phyloP scores from a whole-genome alignment of 805 yeast species.

The Candida orba region DNA sequence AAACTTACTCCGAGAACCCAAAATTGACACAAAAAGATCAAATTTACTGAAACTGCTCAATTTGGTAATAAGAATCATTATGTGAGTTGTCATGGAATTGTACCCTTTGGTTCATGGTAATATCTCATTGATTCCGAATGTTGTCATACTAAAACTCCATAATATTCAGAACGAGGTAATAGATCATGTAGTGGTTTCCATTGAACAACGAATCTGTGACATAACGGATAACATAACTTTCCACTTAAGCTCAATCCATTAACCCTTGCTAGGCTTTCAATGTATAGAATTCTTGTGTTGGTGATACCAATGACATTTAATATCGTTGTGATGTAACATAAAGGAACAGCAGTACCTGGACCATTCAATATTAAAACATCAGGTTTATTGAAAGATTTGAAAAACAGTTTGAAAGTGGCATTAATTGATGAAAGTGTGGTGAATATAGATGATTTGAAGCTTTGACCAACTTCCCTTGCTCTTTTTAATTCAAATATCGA shows the following conservation, averaged over 20 bases:
- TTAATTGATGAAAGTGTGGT: conserved; percentile 23
- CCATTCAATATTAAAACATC: conserved; percentile 59
- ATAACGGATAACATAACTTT: conserved; percentile 54
- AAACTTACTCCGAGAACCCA: background rate
- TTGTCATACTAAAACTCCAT: conserved; percentile 72
- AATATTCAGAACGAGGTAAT: conserved; percentile 60
- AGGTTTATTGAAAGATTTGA: conserved; percentile 21
- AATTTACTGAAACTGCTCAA: too few species aligned
- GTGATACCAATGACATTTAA: conserved; percentile 41
- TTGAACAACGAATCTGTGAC: conserved; percentile 80
- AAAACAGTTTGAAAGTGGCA: background rate
- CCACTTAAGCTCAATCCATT: conserved; percentile 72
- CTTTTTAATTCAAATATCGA: conserved; percentile 34
- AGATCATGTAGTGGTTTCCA: conserved; percentile 59
- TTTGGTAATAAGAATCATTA: too few species aligned
- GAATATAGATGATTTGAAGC: conserved; percentile 37
- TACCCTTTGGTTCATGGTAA: too few species aligned
- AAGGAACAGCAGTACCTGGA: conserved; percentile 74
- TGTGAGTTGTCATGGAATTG: too few species aligned
- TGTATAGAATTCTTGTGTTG: conserved; percentile 57
- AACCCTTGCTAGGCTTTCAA: conserved; percentile 86
- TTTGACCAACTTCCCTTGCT: conserved; percentile 58
- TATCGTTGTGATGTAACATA: conserved; percentile 50
- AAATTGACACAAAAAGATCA: background rate
- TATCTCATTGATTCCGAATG: background rate